Base-by-base conservation (phyloP, 805 yeast species). In the Phaffomyces opuntiae region DNA sequence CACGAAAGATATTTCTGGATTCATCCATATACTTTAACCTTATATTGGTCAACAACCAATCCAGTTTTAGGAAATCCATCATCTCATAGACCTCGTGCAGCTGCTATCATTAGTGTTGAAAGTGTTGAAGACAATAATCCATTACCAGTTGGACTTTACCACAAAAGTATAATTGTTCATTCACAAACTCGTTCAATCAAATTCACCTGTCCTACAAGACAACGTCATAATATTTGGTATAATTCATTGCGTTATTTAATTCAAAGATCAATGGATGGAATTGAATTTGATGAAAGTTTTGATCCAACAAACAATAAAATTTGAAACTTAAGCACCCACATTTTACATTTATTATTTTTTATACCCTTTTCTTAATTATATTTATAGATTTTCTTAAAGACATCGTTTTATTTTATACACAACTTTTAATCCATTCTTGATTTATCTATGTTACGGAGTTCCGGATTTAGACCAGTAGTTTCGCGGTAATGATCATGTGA, bases 1-100 rank as follows among this genome's bases (percentile, higher is more conserved):
- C 99, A 91, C 60, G 93, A 85, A 59, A 75, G 97, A 53, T 91
- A 79, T 67, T 91, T 91, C 74, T 93, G 98, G 98, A 78, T 93
- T 39, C 96, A 91, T 65, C 98, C 99, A 4, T 90, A 90, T 64
- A 83, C 93, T 9, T 67, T 88, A 69, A 87, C 96, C 0, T 70
- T 91, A 40, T 89, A 87, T 64, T 91, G 99, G 99, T 82, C 91
- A 4, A 73, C 77, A 6, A 73, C 80, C 12, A 87, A 86, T 57
- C 97, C 97, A 1, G 83, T 83, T 0, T 61, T 84, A 40, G 75
- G 79, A 4, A 82, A 84, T 53, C 85, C 88, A 9, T 68, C 81
- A 0, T 74, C 74, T 3, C 78, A 76, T 31, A 80, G 76, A 56
- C 84, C 95, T 4, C 78, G 81, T 53, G 89, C 93, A 13, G 80